These are phyloP conservation scores for Entomortierella beljakovae DNA, from an alignment of 192 early-diverging fungal species.

Conservation along the genomic window DNA sequence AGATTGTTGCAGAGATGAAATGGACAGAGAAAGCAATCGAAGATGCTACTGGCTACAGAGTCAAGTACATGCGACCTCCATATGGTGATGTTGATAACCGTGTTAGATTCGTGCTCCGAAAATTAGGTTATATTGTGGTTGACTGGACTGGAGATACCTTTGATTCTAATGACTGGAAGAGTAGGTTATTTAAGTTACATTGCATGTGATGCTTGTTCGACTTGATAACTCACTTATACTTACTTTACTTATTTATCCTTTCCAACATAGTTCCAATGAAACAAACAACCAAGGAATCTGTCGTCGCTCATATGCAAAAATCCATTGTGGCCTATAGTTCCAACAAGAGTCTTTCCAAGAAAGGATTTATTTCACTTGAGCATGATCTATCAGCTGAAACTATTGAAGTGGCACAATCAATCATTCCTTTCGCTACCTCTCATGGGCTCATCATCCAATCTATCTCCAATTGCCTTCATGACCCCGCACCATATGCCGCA, in stretches of 20 bases:
- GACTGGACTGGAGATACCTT: constrained; percentile 50
- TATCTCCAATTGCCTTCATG: constrained; percentile 29
- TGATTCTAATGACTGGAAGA: constrained; percentile 52
- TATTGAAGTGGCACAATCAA: constrained; percentile 11
- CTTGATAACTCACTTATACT: background rate
- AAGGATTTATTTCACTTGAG: constrained; percentile 42
- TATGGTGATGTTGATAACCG: constrained; percentile 82
- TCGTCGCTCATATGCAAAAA: background rate
- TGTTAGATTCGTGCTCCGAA: constrained; percentile 68
- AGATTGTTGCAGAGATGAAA: constrained; percentile 51
- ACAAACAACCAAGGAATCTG: background rate
- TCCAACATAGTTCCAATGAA: background rate
- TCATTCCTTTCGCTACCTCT: constrained; percentile 13
- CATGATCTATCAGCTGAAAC: constrained; percentile 22
- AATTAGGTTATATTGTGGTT: constrained; percentile 60
- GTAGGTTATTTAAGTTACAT: constrained; percentile 15
- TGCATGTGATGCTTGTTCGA: background rate
- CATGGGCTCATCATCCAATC: constrained; percentile 11
- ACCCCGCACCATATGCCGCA: constrained; percentile 11
- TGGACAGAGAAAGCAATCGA: constrained; percentile 51
- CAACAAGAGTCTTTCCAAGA: background rate
- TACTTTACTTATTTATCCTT: background rate
- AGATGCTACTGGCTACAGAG: constrained; percentile 32
- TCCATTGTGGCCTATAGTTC: background rate
- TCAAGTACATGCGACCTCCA: constrained; percentile 66